phyloP scores from a whole-genome alignment of 129 eudicot genomes.

The Artemisia tridentata region DNA sequence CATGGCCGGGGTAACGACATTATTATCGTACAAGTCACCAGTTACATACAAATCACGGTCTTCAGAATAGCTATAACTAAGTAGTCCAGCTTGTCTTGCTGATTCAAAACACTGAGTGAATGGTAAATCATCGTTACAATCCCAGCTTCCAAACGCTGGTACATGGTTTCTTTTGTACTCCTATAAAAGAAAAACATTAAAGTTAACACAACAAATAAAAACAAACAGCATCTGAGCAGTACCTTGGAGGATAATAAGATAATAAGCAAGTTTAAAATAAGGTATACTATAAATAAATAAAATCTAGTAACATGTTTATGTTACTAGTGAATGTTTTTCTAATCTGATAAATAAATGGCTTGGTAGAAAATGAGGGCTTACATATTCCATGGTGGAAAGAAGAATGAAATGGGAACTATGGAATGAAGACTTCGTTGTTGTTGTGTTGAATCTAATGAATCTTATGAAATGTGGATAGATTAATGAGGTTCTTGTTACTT shows the following conservation, averaged over 20 bases:
- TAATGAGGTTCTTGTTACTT: conserved; percentile 13
- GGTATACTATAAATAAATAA: no score
- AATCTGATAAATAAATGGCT: no score
- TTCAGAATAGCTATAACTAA: conserved; percentile 58
- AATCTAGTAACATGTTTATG: no score
- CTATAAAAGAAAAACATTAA: conserved; percentile 19
- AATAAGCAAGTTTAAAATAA: no score
- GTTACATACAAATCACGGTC: conserved; percentile 93
- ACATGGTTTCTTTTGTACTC: conserved; percentile 65
- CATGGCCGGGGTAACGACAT: conserved; percentile 89
- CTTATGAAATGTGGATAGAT: conserved; percentile 22
- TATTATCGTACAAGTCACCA: conserved; percentile 85
- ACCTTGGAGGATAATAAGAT: no score
- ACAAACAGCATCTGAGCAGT: no score
- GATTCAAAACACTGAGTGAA: conserved; percentile 92
- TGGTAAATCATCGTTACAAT: conserved; percentile 62
- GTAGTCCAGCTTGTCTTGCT: conserved; percentile 70
- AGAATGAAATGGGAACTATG: conserved; percentile 7
- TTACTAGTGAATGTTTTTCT: no score
- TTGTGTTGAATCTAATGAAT: conserved; percentile 16
- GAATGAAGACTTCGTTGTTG: neutral
- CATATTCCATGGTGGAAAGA: conserved; percentile 29
- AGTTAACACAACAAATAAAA: conserved; percentile 6
- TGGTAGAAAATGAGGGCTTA: conserved; percentile 5
- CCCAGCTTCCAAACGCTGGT: conserved; percentile 98